Evolutionary conservation across 305 asterid species (phyloP).

Genomic region (Striga hermonthica): DNA sequence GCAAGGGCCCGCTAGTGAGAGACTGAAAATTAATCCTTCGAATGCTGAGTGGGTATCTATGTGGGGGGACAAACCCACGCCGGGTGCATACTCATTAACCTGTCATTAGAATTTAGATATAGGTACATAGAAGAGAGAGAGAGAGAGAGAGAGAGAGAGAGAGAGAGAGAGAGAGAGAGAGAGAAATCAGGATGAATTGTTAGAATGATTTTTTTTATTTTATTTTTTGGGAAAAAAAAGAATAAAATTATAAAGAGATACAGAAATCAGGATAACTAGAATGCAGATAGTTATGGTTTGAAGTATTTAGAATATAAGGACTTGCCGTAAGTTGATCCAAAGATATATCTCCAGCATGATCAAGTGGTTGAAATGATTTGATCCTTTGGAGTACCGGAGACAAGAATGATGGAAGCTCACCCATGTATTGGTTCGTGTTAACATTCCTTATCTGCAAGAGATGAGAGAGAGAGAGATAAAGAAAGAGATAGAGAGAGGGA

Average conservation of each 20-base stretch:
- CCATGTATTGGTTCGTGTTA: constrained; percentile 64
- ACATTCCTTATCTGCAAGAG: constrained; percentile 79
- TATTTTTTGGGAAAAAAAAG: not conserved
- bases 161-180: no score
- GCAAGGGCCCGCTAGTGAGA: constrained; percentile 92
- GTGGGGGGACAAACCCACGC: constrained; percentile 95
- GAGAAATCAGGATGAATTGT: no score
- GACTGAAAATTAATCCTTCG: constrained; percentile 84
- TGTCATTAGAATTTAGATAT: no score
- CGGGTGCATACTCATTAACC: constrained; percentile 94
- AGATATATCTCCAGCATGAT: constrained; percentile 37
- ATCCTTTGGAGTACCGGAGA: constrained; percentile 60
- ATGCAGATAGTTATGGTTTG: not conserved
- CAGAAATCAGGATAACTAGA: constrained; percentile 12
- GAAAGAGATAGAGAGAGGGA: not conserved
- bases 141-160: no score
- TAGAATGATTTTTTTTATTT: no score
- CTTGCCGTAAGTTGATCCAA: constrained; percentile 88
- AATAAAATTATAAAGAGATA: not conserved
- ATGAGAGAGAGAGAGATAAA: not conserved
- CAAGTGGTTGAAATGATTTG: constrained; percentile 47
- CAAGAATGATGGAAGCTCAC: constrained; percentile 83
- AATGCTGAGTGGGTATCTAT: constrained; percentile 98
- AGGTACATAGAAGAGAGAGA: no score
- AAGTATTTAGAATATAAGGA: constrained; percentile 26